Evolutionary conservation across 2,329 filamentous ascomycete genomes (phyloP).

Genomic region (Aspergillus sp.): DNA sequence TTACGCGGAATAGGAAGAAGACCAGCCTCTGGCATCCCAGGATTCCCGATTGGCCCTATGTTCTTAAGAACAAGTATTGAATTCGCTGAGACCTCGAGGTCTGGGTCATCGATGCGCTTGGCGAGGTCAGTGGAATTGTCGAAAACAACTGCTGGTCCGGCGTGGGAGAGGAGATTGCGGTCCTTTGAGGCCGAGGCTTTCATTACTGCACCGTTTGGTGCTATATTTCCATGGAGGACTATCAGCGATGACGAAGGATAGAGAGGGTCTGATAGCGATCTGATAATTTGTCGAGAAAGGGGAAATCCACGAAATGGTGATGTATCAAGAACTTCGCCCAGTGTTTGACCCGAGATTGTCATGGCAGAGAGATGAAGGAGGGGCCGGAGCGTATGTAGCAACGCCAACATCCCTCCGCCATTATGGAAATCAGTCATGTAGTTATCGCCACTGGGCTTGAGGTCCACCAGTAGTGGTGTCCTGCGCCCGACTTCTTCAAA

Average conservation of each 20-base stretch:
- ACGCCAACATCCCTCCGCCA: conserved; percentile 51
- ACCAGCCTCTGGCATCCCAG: conserved; percentile 55
- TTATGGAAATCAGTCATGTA: conserved; percentile 59
- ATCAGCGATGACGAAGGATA: conserved; percentile 47
- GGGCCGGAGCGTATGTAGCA: conserved; percentile 48
- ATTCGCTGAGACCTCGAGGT: conserved; percentile 44
- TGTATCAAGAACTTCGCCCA: conserved; percentile 47
- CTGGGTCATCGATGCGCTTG: conserved; percentile 46
- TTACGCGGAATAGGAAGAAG: conserved; percentile 54
- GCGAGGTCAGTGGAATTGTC: conserved; percentile 49
- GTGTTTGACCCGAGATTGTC: conserved; percentile 49
- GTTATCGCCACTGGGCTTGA: conserved; percentile 56
- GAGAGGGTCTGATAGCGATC: conserved; percentile 46
- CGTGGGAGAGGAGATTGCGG: conserved; percentile 44
- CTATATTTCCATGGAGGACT: conserved; percentile 49
- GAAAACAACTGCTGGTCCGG: conserved; percentile 50
- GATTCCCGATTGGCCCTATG: conserved; percentile 53
- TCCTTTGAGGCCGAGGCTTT: conserved; percentile 54
- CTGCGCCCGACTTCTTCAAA: conserved; percentile 50
- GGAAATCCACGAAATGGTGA: conserved; percentile 44
- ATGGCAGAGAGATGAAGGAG: conserved; percentile 47
- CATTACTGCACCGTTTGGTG: conserved; percentile 50
- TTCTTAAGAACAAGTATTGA: conserved; percentile 50
- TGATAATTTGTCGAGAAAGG: conserved; percentile 45
- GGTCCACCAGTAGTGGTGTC: conserved; percentile 50